Evolutionary conservation across 2,329 filamentous ascomycete species (phyloP), one percentile per base, ranked within the genome.

Genomic region (Exutisphaerella laricina): DNA sequence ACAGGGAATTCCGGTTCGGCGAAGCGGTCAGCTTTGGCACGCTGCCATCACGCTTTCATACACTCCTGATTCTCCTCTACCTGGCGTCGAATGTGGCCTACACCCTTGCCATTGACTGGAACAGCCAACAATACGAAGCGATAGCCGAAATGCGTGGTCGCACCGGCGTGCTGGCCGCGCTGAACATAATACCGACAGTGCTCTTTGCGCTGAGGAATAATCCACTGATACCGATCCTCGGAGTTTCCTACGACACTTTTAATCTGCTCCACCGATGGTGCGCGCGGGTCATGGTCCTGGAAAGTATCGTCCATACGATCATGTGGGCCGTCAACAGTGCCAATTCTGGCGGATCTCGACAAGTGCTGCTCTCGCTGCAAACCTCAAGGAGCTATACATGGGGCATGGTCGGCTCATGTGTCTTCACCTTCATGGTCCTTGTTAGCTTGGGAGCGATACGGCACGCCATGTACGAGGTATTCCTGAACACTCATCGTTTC

Each of bases 401-500:
- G 63, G 84, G 83, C 31, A 74, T 79, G 57, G 68, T 82, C 18
- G 82, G 75, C 33, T 67, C 66, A 12, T 62, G 77, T 36, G 74
- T 77, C 26, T 77, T 95, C 60, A 56, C 78, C 29, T 61, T 85
- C 32, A 71, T 97, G 33, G 59, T 85, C 41, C 58, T 94, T 39
- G 71, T 83, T 20, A 83, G 88, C 7, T 70, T 85, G 41, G 90
- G 88, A 2, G 84, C 88, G 0, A 61, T 98, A 39, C 82, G 92
- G 48, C 90, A 96, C 65, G 88, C 90, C 22, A 95, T 95, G 63
- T 97, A 98, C 69, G 92, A 97, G 69, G 92, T 87, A 1, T 97
- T 97, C 69, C 76, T 97, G 56, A 87, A 86, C 61, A 67, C 83
- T 21, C 92, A 97, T 67, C 88, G 94, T 55, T 65, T 85, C 26